Conservation (phyloP, 2,329 filamentous ascomycete species). For the Trichoderma afroharzianum region DNA sequence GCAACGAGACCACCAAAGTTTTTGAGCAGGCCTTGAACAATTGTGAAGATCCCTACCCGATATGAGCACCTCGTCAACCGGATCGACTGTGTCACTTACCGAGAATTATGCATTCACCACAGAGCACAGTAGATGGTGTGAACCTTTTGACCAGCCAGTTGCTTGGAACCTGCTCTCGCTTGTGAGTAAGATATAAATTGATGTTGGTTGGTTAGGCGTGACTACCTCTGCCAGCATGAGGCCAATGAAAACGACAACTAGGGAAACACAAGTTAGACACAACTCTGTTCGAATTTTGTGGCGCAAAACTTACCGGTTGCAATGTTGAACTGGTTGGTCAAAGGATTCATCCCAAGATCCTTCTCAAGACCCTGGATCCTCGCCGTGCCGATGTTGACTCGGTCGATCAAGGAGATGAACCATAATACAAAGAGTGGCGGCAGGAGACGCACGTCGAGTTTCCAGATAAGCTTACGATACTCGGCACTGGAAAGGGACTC, state of each 20-base stretch:
- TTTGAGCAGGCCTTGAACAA: constrained; percentile 26
- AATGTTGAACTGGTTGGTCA: constrained; percentile 8
- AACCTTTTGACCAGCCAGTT: constrained; percentile 27
- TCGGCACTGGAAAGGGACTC: not conserved
- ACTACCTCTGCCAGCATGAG: constrained; percentile 13
- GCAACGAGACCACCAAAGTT: constrained; percentile 22
- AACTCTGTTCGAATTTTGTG: not conserved
- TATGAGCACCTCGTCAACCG: constrained; percentile 1
- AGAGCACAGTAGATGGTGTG: constrained; percentile 20
- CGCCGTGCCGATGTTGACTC: constrained; percentile 26
- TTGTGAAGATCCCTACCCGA: constrained; percentile 23
- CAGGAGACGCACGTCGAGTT: constrained; percentile 24
- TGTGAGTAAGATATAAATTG: constrained; percentile 16
- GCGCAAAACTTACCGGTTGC: not conserved
- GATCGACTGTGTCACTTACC: constrained; percentile 16
- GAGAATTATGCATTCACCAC: constrained; percentile 13
- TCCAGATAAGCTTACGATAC: constrained; percentile 28
- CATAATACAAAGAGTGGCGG: constrained; percentile 28
- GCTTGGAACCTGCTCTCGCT: constrained; percentile 20
- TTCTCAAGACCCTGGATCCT: constrained; percentile 25
- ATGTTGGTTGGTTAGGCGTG: not conserved
- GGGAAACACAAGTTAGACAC: not conserved
- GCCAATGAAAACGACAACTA: constrained; percentile 13
- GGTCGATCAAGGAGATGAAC: constrained; percentile 27
- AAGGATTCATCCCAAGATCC: constrained; percentile 21